Conservation (phyloP, 305 asterid species). For the Solanum hybrid region DNA sequence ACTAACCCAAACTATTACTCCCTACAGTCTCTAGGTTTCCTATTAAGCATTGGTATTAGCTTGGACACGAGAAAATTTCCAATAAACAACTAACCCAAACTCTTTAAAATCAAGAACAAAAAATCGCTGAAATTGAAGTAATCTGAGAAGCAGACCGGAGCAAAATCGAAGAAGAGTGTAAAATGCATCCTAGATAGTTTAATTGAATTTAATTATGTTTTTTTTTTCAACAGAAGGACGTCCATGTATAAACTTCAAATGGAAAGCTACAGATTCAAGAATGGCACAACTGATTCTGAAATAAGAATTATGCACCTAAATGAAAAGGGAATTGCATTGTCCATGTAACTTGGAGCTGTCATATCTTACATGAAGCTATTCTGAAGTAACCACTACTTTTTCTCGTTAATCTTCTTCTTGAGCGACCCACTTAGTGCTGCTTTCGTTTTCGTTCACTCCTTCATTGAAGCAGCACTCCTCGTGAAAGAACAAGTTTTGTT, state of each 20-base stretch:
- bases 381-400: neutral
- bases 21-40: neutral
- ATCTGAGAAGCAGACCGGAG: neutral
- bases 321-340: neutral
- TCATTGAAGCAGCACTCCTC: conserved; percentile 60
- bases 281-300: neutral
- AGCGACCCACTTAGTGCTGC: conserved; percentile 47
- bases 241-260: neutral
- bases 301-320: neutral
- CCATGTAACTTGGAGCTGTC: neutral
- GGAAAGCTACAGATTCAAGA: neutral
- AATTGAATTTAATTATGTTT: no score
- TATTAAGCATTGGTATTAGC: neutral
- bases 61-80: neutral
- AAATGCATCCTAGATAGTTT: neutral
- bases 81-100: neutral
- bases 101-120: neutral
- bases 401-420: conserved; percentile 36
- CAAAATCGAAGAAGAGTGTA: neutral
- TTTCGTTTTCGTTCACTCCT: conserved; percentile 54
- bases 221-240: neutral
- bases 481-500: conserved; percentile 58
- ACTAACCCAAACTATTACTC: neutral
- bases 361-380: neutral
- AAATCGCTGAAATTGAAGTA: neutral